These are phyloP conservation scores for Colletotrichum sojae DNA, from an alignment of 2,329 filamentous ascomycete species.

Conservation along the genomic window DNA sequence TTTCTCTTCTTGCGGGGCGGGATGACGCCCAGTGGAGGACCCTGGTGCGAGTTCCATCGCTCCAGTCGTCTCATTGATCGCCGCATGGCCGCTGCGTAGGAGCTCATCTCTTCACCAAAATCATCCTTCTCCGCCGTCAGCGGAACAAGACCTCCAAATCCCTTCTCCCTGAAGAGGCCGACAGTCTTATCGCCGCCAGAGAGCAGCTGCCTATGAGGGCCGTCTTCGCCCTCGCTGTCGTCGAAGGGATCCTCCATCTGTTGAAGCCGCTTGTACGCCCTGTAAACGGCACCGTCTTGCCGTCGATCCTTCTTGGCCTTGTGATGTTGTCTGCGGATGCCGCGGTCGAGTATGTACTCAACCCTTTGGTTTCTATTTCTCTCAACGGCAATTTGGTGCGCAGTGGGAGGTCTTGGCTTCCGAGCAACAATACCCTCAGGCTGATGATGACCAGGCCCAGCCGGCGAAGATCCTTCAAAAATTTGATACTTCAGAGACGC, in stretches of 20 bases:
- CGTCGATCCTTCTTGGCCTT: constrained; percentile 73
- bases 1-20: constrained; percentile 59
- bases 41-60: constrained; percentile 74
- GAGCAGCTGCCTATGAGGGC: constrained; percentile 50
- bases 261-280: constrained; percentile 76
- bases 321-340: constrained; percentile 77
- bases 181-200: constrained; percentile 48
- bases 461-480: constrained; percentile 73
- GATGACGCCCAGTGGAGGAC: constrained; percentile 62
- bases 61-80: constrained; percentile 75
- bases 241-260: constrained; percentile 68
- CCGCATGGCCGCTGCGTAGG: constrained; percentile 76
- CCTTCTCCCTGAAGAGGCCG: constrained; percentile 66
- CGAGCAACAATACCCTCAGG: constrained; percentile 70
- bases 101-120: constrained; percentile 80
- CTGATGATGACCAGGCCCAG: constrained; percentile 64
- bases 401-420: constrained; percentile 82
- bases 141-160: constrained; percentile 75
- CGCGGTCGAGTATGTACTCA: constrained; percentile 85
- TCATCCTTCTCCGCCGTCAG: constrained; percentile 76
- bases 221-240: constrained; percentile 74
- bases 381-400: constrained; percentile 86
- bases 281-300: constrained; percentile 75
- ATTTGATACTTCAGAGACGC: constrained; percentile 71
- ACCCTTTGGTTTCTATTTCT: constrained; percentile 83